phyloP scores from a whole-genome alignment of 345 rosid genomes.

The Eucalyptus grandis region DNA sequence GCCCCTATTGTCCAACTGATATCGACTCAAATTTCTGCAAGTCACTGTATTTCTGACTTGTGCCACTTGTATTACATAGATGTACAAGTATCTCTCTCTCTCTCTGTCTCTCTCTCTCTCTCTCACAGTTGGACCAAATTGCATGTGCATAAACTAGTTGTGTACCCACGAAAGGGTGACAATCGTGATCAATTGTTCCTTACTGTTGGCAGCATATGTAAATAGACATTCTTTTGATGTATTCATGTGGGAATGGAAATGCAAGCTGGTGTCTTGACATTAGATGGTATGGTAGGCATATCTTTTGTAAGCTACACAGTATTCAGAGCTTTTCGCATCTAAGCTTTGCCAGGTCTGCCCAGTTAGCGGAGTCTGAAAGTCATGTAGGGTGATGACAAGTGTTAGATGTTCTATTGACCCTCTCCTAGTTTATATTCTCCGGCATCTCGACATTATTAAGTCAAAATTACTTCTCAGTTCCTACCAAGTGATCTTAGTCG shows the following conservation, averaged over 20 bases:
- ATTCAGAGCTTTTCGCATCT: not conserved
- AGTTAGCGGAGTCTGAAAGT: not conserved
- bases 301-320: not conserved
- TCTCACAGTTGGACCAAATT: not conserved
- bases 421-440: not conserved
- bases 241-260: not conserved
- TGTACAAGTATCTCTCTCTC: not conserved
- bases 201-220: not conserved
- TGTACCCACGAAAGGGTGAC: not conserved
- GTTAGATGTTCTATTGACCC: not conserved
- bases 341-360: not conserved
- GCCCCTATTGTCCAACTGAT: constrained; percentile 57
- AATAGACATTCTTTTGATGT: not conserved
- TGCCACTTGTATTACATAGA: not conserved
- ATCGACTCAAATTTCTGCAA: constrained; percentile 27
- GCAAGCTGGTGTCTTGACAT: not conserved
- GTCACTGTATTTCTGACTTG: constrained; percentile 31
- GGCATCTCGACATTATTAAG: not conserved
- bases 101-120: no score
- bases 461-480: not conserved
- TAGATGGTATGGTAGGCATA: not conserved
- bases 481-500: not conserved
- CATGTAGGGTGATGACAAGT: not conserved
- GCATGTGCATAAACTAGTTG: not conserved
- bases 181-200: not conserved